Percentiles rank a stretch among this genome's conserved stretches.
These are phyloP conservation scores for Scenedesmus sp. DNA, from an alignment of 163 green algal species.

Conservation along the genomic window DNA sequence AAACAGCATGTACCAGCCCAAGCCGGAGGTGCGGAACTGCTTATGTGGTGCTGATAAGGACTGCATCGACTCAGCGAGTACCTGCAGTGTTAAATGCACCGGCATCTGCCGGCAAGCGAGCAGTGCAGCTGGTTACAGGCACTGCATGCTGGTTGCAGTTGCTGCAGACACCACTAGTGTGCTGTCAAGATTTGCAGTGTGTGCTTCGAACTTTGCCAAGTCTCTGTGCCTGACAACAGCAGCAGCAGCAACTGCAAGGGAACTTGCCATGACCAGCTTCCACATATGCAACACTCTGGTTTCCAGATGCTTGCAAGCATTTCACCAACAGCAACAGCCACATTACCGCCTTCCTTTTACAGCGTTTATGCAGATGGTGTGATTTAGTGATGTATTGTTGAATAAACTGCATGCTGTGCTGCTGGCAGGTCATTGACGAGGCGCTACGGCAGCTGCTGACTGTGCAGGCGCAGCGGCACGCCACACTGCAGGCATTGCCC, in stretches of 20 bases:
- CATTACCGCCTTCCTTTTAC: too few species aligned
- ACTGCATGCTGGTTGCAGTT: background rate
- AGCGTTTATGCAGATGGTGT: too few species aligned
- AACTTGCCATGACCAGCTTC: background rate
- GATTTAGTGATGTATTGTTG: too few species aligned
- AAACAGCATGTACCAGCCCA: slow-evolving; percentile 76
- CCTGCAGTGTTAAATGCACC: background rate
- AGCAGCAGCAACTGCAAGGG: background rate
- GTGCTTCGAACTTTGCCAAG: background rate
- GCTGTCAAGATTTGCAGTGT: background rate
- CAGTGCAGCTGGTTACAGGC: background rate
- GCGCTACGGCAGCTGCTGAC: slow-evolving; percentile 72
- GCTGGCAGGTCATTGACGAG: slow-evolving; percentile 70
- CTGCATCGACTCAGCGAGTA: background rate
- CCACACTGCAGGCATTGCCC: slow-evolving; percentile 25
- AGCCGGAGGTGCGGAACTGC: slow-evolving; percentile 66
- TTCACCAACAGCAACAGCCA: background rate
- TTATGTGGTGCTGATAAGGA: background rate
- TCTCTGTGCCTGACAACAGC: background rate
- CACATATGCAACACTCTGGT: background rate
- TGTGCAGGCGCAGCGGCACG: slow-evolving; percentile 45
- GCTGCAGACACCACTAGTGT: background rate
- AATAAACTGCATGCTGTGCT: background rate
- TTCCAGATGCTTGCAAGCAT: background rate
- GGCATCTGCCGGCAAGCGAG: background rate